A percentile compares a stretch with the other conserved stretches of the same genome.
Evolutionary conservation across 2,329 filamentous ascomycete species (phyloP).

Genomic region (Aspergillus jensenii): DNA sequence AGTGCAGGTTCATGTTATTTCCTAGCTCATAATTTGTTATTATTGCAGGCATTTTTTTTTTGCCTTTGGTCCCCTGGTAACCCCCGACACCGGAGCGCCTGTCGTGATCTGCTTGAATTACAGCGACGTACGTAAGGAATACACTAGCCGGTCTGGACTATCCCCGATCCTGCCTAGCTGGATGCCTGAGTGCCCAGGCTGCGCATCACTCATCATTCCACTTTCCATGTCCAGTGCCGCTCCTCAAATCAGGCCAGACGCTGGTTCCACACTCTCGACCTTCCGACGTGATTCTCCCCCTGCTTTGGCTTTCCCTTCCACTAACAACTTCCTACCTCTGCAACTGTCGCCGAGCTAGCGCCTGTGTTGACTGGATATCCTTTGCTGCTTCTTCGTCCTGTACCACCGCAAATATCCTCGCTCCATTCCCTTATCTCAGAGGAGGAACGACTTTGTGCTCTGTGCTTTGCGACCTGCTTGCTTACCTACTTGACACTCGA

Average conservation of each 20-base stretch:
- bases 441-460: slow-evolving; percentile 15
- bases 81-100: slow-evolving; percentile 16
- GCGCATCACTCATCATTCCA: slow-evolving; percentile 14
- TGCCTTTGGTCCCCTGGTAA: neutral
- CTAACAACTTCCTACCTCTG: slow-evolving; percentile 14
- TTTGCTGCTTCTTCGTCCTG: slow-evolving; percentile 21
- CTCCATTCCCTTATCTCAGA: slow-evolving; percentile 17
- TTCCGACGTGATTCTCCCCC: slow-evolving; percentile 21
- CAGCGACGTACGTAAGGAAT: neutral
- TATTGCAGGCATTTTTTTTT: too few species aligned
- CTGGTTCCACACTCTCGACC: slow-evolving; percentile 22
- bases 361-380: slow-evolving; percentile 18
- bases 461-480: neutral
- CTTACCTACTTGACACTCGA: neutral
- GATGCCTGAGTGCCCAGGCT: slow-evolving; percentile 23
- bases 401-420: slow-evolving; percentile 22
- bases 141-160: neutral
- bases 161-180: slow-evolving; percentile 7
- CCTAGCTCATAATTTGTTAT: too few species aligned
- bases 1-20: too few species aligned
- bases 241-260: slow-evolving; percentile 8
- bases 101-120: slow-evolving; percentile 16
- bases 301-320: slow-evolving; percentile 10
- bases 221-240: neutral
- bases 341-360: slow-evolving; percentile 20